phyloP scores from a whole-genome alignment of 1,284 basidiomycete species.

The Hypsizygus ulmarius region DNA sequence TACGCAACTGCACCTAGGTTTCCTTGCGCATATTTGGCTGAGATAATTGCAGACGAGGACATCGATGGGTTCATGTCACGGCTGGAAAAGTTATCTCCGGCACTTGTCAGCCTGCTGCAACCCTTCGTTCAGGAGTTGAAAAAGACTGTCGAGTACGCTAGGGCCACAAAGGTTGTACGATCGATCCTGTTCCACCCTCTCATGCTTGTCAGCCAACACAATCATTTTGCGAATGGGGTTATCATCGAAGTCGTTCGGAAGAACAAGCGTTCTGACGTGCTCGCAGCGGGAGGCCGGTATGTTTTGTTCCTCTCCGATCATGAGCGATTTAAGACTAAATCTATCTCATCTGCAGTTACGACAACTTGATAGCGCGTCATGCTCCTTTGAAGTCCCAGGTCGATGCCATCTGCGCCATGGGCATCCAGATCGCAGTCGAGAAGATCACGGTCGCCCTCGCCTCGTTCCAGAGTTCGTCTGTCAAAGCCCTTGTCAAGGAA shows the following conservation, averaged over 20 bases:
- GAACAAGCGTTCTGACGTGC: slow-evolving; percentile 66
- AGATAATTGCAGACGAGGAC: slow-evolving; percentile 49
- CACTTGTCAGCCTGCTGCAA: slow-evolving; percentile 44
- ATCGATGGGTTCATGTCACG: slow-evolving; percentile 53
- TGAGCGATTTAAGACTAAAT: not conserved
- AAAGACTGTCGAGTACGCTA: slow-evolving; percentile 60
- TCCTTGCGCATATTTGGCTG: not conserved
- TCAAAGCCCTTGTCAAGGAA: slow-evolving; percentile 71
- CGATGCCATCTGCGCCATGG: slow-evolving; percentile 64
- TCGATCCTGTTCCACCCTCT: slow-evolving; percentile 70
- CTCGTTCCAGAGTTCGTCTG: slow-evolving; percentile 67
- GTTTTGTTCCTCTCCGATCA: slow-evolving; percentile 19
- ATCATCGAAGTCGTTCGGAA: slow-evolving; percentile 72
- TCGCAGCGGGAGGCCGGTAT: slow-evolving; percentile 79
- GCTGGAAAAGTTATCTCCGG: slow-evolving; percentile 61
- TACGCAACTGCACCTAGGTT: slow-evolving; percentile 27
- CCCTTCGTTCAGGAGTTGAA: slow-evolving; percentile 61
- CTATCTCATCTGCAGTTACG: slow-evolving; percentile 59
- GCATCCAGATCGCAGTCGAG: slow-evolving; percentile 76
- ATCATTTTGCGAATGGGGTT: slow-evolving; percentile 71
- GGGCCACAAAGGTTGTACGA: slow-evolving; percentile 59
- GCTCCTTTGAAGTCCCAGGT: slow-evolving; percentile 52
- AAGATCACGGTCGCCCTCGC: slow-evolving; percentile 75
- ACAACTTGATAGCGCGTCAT: slow-evolving; percentile 65
- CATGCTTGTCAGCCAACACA: slow-evolving; percentile 61